Conservation (phyloP, 352 stramenopile genomes). For the Phytopythium delawarense region DNA sequence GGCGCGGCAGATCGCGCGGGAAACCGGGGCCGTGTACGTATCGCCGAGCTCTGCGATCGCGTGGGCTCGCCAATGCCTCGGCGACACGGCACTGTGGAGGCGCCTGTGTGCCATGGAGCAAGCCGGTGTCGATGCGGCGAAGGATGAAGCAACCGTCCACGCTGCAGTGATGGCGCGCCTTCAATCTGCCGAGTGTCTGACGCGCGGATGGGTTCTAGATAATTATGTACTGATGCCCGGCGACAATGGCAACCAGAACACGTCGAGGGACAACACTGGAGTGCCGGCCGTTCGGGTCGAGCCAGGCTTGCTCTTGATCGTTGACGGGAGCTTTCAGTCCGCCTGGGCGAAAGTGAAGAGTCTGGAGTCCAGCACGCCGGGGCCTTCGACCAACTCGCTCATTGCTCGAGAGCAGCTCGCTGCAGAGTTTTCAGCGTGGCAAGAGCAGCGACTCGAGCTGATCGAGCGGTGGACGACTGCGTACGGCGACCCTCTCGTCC, state of each 20-base stretch:
- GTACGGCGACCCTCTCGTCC: conserved; percentile 46
- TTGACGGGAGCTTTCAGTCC: conserved; percentile 31
- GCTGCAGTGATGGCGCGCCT: conserved; percentile 41
- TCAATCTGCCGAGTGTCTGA: conserved; percentile 53
- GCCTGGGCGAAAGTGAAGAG: conserved; percentile 20
- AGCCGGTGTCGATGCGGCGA: conserved; percentile 10
- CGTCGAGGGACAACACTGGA: neutral
- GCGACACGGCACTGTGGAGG: conserved; percentile 23
- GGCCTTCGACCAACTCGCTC: neutral
- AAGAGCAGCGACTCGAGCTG: conserved; percentile 41
- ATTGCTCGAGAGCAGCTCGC: conserved; percentile 14
- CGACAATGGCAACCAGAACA: conserved; percentile 13
- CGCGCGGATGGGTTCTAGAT: conserved; percentile 59
- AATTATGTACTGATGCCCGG: conserved; percentile 31
- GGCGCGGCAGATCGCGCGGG: conserved; percentile 19
- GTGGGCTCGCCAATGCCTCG: conserved; percentile 60
- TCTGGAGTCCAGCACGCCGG: neutral
- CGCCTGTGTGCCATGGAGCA: conserved; percentile 9
- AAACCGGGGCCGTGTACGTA: conserved; percentile 39
- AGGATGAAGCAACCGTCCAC: conserved; percentile 20
- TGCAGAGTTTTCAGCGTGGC: conserved; percentile 30
- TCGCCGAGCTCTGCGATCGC: conserved; percentile 39
- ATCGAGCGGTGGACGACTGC: conserved; percentile 34
- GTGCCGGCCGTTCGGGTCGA: conserved; percentile 18
- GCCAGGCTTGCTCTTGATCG: conserved; percentile 44